Conservation (phyloP, 208 protist species). For the Acanthamoeba culbertsoni region DNA sequence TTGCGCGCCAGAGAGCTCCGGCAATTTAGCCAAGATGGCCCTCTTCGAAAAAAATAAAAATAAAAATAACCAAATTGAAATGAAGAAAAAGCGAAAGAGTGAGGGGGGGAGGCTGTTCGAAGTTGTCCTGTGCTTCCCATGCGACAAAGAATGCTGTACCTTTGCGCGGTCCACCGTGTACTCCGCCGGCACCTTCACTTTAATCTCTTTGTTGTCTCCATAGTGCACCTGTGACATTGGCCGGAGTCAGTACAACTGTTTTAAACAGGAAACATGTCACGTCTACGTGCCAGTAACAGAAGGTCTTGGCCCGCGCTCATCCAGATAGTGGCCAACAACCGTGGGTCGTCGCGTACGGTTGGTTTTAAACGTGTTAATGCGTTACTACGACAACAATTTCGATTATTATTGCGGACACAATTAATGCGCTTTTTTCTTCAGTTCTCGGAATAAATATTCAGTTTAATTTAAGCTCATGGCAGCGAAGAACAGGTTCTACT, state of each 20-base stretch:
- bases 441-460: background rate
- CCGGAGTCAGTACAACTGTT: background rate
- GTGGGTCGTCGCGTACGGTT: too few relatives aligned
- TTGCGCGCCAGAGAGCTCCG: background rate
- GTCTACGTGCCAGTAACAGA: background rate
- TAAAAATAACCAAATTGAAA: background rate
- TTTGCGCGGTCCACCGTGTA: background rate
- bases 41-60: background rate
- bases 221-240: background rate
- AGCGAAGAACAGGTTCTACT: background rate
- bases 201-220: background rate
- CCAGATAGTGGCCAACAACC: too few relatives aligned
- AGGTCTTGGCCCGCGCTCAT: background rate
- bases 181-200: background rate
- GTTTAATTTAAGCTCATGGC: background rate
- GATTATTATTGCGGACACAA: too few relatives aligned
- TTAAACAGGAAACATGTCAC: background rate
- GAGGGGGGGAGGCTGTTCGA: background rate
- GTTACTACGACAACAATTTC: too few relatives aligned
- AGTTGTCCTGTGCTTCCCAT: too few relatives aligned
- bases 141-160: background rate
- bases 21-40: background rate
- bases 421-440: too few relatives aligned
- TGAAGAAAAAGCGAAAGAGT: background rate
- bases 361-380: too few relatives aligned